phyloP scores from a whole-genome alignment of 1,139 yeast species.

The Saccharomyces hybrid region DNA sequence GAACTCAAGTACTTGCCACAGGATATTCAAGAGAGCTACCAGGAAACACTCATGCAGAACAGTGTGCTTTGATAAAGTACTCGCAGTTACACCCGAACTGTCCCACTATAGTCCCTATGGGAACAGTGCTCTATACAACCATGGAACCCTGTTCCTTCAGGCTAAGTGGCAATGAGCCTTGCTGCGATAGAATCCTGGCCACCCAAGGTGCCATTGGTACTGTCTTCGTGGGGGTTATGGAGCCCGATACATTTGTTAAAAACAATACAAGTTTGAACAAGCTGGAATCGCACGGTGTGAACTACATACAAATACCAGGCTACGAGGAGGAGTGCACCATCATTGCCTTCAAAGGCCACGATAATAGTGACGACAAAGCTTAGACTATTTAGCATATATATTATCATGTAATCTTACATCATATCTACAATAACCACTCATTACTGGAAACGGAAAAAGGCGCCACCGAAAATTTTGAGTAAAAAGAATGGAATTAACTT shows the following conservation, averaged over 20 bases:
- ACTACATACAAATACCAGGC: slow-evolving; percentile 77
- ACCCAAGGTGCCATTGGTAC: slow-evolving; percentile 49
- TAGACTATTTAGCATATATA: not conserved
- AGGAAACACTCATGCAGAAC: slow-evolving; percentile 98
- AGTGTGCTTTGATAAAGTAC: slow-evolving; percentile 82
- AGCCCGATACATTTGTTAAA: slow-evolving; percentile 81
- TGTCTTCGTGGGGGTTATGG: slow-evolving; percentile 87
- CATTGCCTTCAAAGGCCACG: slow-evolving; percentile 75
- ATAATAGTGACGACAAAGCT: not conserved
- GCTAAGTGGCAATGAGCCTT: slow-evolving; percentile 84
- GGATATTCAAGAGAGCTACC: slow-evolving; percentile 89
- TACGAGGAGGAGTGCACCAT: slow-evolving; percentile 63
- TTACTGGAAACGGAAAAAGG: not conserved
- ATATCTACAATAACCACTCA: not conserved
- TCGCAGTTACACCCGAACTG: slow-evolving; percentile 17
- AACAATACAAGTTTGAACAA: slow-evolving; percentile 59
- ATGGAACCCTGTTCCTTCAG: slow-evolving; percentile 97
- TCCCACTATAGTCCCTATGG: slow-evolving; percentile 46
- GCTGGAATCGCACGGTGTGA: slow-evolving; percentile 51
- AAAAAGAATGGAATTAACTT: not conserved
- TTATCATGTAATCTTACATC: not conserved
- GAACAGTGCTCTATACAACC: slow-evolving; percentile 82
- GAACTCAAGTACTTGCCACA: slow-evolving; percentile 58
- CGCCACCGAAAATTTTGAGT: slow-evolving; percentile 1
- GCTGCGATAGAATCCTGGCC: slow-evolving; percentile 67